phyloP scores from a whole-genome alignment of 2,329 filamentous ascomycete genomes.

The Lecanoromycetidae sp. region DNA sequence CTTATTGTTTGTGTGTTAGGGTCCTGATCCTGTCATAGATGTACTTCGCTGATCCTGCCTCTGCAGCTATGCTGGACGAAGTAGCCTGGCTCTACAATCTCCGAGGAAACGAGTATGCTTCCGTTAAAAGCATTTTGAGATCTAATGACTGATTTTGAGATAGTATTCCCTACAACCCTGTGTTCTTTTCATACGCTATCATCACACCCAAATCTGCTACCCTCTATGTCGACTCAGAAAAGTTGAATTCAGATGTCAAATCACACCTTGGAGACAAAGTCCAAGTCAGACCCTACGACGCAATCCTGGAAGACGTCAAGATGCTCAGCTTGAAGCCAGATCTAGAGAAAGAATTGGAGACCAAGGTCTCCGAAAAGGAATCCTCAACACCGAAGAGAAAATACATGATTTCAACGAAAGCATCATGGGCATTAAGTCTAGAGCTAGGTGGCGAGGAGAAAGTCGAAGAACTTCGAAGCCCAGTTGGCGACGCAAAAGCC shows the following conservation, averaged over 20 bases:
- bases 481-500: conserved; percentile 80
- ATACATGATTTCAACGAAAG: conserved; percentile 75
- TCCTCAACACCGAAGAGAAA: conserved; percentile 41
- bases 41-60: not conserved
- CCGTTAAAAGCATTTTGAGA: not conserved
- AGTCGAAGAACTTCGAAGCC: conserved; percentile 78
- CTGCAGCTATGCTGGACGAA: conserved; percentile 71
- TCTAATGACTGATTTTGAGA: conserved; percentile 10
- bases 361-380: conserved; percentile 26
- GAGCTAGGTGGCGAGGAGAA: conserved; percentile 74
- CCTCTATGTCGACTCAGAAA: conserved; percentile 72
- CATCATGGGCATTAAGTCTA: conserved; percentile 83
- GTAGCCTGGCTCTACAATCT: conserved; percentile 98
- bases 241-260: conserved; percentile 57
- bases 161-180: conserved; percentile 87
- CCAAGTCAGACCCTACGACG: conserved; percentile 65
- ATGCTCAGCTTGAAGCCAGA: conserved; percentile 40
- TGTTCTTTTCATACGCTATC: conserved; percentile 94
- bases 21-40: not conserved
- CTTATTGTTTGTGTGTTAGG: conserved; percentile 58
- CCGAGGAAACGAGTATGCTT: conserved; percentile 63
- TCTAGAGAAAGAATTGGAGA: conserved; percentile 27
- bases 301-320: conserved; percentile 67
- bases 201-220: conserved; percentile 65
- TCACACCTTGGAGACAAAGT: conserved; percentile 60